phyloP scores from a whole-genome alignment of 1,284 basidiomycete genomes.

The Austroboletus rostrupii region DNA sequence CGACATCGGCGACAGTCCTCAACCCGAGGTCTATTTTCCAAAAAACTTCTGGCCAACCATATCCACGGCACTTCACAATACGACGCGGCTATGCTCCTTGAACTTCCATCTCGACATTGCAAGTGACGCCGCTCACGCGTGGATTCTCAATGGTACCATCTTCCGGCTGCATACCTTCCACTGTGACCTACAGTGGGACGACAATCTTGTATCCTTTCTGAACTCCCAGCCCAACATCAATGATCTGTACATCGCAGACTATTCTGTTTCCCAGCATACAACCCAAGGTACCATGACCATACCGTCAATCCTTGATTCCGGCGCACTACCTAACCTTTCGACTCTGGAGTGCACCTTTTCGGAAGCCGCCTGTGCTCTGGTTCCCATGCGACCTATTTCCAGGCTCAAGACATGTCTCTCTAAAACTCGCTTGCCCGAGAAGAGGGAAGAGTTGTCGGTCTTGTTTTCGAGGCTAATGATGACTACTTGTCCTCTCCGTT shows the following conservation, averaged over 20 bases:
- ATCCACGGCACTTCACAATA: constrained; percentile 44
- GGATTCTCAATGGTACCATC: constrained; percentile 46
- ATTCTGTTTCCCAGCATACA: constrained; percentile 30
- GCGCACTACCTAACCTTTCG: constrained; percentile 44
- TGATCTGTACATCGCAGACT: constrained; percentile 61
- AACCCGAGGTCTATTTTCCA: constrained; percentile 18
- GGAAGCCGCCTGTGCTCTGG: constrained; percentile 53
- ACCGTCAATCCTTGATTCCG: constrained; percentile 25
- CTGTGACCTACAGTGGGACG: constrained; percentile 64
- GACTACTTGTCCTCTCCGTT: constrained; percentile 40
- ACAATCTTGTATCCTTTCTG: constrained; percentile 50
- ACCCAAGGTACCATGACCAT: constrained; percentile 3
- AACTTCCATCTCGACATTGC: constrained; percentile 38
- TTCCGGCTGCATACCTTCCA: constrained; percentile 57
- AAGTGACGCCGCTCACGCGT: constrained; percentile 41
- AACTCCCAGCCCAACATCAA: constrained; percentile 45
- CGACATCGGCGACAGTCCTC: neutral
- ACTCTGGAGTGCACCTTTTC: constrained; percentile 62
- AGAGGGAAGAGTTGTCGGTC: constrained; percentile 46
- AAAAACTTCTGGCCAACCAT: constrained; percentile 48
- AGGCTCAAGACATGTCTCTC: constrained; percentile 69
- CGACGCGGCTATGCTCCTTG: constrained; percentile 45
- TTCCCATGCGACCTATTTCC: constrained; percentile 53
- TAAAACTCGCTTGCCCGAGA: constrained; percentile 41
- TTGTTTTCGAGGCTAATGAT: constrained; percentile 44